Base-by-base conservation (phyloP, 2,329 filamentous ascomycete genomes). In the Exophiala sp. region DNA sequence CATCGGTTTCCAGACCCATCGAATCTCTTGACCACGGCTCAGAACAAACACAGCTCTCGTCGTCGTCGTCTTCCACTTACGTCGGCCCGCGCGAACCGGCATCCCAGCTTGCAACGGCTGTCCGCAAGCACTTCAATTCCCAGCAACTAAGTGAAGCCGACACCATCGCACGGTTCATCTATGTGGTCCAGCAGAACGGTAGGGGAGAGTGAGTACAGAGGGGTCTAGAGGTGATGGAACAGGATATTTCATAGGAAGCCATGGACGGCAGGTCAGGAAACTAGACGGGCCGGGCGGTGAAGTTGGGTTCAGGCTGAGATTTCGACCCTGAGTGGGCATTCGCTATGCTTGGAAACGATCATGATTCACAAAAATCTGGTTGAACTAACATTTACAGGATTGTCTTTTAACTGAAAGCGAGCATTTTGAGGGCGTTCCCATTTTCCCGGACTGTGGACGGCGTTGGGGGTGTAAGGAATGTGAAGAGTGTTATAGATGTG, bases 121-220 rank as follows among this genome's bases (percentile, higher is more conserved):
- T 73, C 21, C 66, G 71, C 40, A 73, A 71, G 56, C 71, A 74
- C 53, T 74, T 74, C 46, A 73, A 73, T 54, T 70, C 67, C 41
- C 68, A 69, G 14, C 70, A 68, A 6, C 60, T 74, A 8, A 69
- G 66, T 35, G 71, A 74, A 59, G 70, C 71, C 47, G 71, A 73
- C 53, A 68, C 68, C 2, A 71, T 74, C 52, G 71, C 71, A n/a
- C 60, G 67, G 50, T 73, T 74, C 53, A 53, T 72, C 46, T 74
- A 73, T 56, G 72, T 72, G 37, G 70, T 73, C n/a, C 68, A 69
- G n/a, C 69, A 73, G 54, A 69, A 57, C 14, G 52, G 50, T 18
- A 22, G 46, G 6, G 43, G 35, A 14, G 53, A 14, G 53, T 58
- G 11, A 42, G 55, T 23, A 57, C 55, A 6, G 58, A 61, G 52